Evolutionary conservation across 2,329 filamentous ascomycete species (phyloP).

Genomic region (Cyanodermella asteris): DNA sequence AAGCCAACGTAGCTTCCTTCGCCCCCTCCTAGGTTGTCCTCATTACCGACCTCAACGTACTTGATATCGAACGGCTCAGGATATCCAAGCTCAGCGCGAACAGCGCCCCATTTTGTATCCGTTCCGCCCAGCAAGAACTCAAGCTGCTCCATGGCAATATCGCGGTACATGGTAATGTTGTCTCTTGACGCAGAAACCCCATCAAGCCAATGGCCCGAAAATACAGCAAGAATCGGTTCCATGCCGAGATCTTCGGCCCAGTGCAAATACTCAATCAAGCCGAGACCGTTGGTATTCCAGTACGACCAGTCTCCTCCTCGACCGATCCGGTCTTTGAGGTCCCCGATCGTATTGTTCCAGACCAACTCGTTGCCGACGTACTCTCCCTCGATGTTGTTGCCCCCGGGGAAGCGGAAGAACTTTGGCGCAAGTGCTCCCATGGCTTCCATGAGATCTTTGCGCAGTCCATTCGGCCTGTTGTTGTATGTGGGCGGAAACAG

Average conservation of each 20-base stretch:
- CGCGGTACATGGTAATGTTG: too few relatives aligned
- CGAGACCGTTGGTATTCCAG: conserved; percentile 22
- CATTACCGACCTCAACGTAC: conserved; percentile 46
- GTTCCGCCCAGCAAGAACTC: conserved; percentile 9
- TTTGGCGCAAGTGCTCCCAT: conserved; percentile 20
- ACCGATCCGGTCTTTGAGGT: conserved; percentile 25
- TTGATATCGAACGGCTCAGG: conserved; percentile 37
- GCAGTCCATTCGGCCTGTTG: conserved; percentile 27
- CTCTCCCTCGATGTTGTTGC: conserved; percentile 27
- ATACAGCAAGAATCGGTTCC: conserved; percentile 22
- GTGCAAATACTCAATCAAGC: conserved; percentile 25
- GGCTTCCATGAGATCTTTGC: conserved; percentile 27
- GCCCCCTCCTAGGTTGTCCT: conserved; percentile 45
- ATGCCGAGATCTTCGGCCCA: conserved; percentile 25
- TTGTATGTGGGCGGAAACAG: conserved; percentile 34
- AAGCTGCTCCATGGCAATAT: conserved; percentile 13
- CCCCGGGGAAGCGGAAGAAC: conserved; percentile 29
- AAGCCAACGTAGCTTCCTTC: conserved; percentile 15
- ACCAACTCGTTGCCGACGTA: conserved; percentile 20
- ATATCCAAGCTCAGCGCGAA: conserved; percentile 37
- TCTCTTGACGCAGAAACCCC: too few relatives aligned
- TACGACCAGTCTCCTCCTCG: conserved; percentile 23
- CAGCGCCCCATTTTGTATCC: conserved; percentile 16
- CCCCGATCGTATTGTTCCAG: conserved; percentile 31
- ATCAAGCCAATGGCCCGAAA: conserved; percentile 22